A percentile compares a stretch with the other conserved stretches of the same genome.
Conservation (phyloP, 2,329 filamentous ascomycete genomes). For the Blumeria graminis region DNA sequence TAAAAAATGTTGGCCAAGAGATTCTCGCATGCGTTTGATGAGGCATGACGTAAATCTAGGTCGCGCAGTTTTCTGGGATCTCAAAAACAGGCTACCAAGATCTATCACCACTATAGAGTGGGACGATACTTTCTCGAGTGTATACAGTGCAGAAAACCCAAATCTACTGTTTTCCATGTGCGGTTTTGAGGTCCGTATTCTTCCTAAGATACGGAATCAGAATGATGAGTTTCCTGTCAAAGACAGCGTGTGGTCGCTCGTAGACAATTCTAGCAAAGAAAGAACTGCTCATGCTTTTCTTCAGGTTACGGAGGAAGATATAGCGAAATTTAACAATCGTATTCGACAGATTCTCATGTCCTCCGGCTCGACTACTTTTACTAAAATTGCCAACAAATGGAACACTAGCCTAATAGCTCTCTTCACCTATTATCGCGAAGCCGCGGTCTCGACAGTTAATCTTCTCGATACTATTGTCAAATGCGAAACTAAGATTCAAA, state of each 20-base stretch:
- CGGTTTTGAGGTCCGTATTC: constrained; percentile 86
- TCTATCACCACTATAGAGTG: constrained; percentile 95
- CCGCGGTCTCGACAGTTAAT: constrained; percentile 83
- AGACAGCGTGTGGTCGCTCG: constrained; percentile 93
- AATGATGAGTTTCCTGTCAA: constrained; percentile 95
- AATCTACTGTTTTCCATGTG: constrained; percentile 96
- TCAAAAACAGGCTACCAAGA: constrained; percentile 87
- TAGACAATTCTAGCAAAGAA: constrained; percentile 91
- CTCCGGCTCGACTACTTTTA: constrained; percentile 96
- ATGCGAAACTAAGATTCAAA: constrained; percentile 98
- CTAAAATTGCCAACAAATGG: constrained; percentile 99
- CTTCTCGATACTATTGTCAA: constrained; percentile 95
- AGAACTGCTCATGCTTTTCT: constrained; percentile 92
- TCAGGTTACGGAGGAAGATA: constrained; percentile 92
- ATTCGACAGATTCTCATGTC: constrained; percentile 98
- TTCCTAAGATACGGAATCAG: constrained; percentile 84
- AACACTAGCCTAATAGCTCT: constrained; percentile 92
- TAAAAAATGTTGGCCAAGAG: constrained; percentile 98
- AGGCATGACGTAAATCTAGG: constrained; percentile 95
- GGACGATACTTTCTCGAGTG: constrained; percentile 96
- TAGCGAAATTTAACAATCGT: constrained; percentile 96
- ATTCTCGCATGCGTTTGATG: constrained; percentile 96
- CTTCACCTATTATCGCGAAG: constrained; percentile 96
- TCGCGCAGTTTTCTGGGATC: constrained; percentile 92
- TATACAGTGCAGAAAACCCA: constrained; percentile 94